phyloP scores from a whole-genome alignment of 2,329 filamentous ascomycete genomes.

The Zasmidium citrigriseum region DNA sequence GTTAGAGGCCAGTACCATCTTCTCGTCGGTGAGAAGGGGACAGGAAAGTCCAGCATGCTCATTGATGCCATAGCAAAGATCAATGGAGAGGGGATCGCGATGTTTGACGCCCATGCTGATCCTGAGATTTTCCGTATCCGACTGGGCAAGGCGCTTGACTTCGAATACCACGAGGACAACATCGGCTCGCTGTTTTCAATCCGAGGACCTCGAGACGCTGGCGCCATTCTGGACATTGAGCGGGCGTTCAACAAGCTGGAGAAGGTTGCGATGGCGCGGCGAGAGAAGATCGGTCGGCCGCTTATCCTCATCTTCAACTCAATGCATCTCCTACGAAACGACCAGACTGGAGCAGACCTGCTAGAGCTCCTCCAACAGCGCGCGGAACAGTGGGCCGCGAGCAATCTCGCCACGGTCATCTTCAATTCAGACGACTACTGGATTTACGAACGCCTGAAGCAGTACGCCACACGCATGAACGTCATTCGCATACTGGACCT shows the following conservation, averaged over 20 bases:
- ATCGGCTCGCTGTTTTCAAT: conserved; percentile 97
- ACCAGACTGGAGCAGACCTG: conserved; percentile 89
- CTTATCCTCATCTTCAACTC: conserved; percentile 94
- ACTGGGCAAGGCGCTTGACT: conserved; percentile 90
- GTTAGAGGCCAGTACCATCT: conserved; percentile 84
- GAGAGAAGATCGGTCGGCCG: conserved; percentile 64
- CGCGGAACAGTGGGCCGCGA: conserved; percentile 93
- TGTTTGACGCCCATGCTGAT: conserved; percentile 96
- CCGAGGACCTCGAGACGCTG: conserved; percentile 85
- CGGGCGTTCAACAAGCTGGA: conserved; percentile 96
- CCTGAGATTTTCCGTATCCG: conserved; percentile 92
- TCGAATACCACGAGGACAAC: conserved; percentile 96
- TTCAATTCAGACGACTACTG: conserved; percentile 98
- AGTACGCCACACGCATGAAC: conserved; percentile 91
- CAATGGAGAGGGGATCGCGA: conserved; percentile 83
- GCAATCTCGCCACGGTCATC: conserved; percentile 85
- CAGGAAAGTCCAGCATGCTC: conserved; percentile 95
- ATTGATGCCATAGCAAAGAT: conserved; percentile 93
- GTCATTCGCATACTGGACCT: conserved; percentile 85
- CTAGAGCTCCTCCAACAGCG: conserved; percentile 94
- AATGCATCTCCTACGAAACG: conserved; percentile 85
- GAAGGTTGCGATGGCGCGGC: conserved; percentile 80
- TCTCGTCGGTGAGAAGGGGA: conserved; percentile 91
- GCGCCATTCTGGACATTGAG: conserved; percentile 91
- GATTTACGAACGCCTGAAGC: conserved; percentile 94